Conservation (phyloP, 208 protist species). For the Trypanosoma theileri region DNA sequence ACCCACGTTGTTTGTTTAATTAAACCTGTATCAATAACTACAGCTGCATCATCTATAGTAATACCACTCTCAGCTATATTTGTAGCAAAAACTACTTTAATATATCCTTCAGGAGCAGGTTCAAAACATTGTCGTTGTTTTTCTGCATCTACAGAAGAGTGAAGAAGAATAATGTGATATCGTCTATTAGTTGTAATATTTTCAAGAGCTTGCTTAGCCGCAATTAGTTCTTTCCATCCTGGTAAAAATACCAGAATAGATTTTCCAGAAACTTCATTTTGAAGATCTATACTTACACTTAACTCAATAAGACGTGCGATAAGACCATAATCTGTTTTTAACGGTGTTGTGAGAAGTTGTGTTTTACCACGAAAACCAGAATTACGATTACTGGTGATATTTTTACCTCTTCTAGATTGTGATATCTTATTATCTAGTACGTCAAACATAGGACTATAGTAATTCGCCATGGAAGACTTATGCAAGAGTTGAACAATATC, state of each 20-base stretch:
- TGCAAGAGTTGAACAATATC: constrained; percentile 46
- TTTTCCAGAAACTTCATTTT: constrained; percentile 44
- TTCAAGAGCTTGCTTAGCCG: constrained; percentile 64
- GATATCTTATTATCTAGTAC: constrained; percentile 13
- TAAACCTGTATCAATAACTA: constrained; percentile 95
- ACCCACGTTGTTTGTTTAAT: constrained; percentile 91
- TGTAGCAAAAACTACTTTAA: constrained; percentile 96
- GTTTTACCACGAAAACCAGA: constrained; percentile 5
- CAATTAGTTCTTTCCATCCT: constrained; percentile 96
- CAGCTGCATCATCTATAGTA: constrained; percentile 95
- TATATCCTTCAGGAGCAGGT: constrained; percentile 58
- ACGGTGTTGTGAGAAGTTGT: constrained; percentile 19
- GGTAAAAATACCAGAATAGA: constrained; percentile 99
- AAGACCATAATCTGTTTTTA: constrained; percentile 78
- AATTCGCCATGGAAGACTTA: background rate
- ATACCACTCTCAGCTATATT: constrained; percentile 98
- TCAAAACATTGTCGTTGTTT: constrained; percentile 91
- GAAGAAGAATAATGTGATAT: constrained; percentile 85
- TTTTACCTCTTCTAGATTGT: background rate
- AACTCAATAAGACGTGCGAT: constrained; percentile 69
- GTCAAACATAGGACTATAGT: constrained; percentile 62
- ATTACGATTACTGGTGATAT: background rate
- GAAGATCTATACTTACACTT: constrained; percentile 48
- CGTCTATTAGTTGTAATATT: constrained; percentile 33
- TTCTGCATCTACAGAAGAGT: constrained; percentile 78